phyloP scores from a whole-genome alignment of 352 stramenopile species.

The Globisporangium megalacanthum region DNA sequence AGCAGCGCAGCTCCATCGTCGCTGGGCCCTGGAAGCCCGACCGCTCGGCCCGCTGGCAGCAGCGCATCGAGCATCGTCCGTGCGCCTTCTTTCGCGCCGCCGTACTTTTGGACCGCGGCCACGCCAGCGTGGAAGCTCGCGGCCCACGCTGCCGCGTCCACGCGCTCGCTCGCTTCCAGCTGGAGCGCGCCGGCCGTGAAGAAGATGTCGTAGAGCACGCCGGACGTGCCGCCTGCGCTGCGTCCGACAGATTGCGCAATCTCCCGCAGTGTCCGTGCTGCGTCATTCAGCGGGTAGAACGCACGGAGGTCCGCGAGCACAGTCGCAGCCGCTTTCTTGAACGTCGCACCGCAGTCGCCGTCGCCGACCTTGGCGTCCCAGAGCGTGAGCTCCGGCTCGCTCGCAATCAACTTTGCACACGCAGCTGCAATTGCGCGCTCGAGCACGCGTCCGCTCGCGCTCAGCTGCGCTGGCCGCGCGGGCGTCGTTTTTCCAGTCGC shows the following conservation, averaged over 20 bases:
- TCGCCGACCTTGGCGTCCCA: conserved; percentile 97
- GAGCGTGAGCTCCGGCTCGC: conserved; percentile 89
- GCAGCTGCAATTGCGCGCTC: conserved; percentile 67
- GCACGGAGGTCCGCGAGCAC: conserved; percentile 63
- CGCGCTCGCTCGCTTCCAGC: conserved; percentile 36
- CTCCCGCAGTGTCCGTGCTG: conserved; percentile 44
- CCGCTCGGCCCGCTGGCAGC: conserved; percentile 73
- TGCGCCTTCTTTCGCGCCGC: conserved; percentile 90
- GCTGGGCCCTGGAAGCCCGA: conserved; percentile 18
- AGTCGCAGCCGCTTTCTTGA: conserved; percentile 89
- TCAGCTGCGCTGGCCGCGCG: conserved; percentile 37
- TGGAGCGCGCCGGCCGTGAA: conserved; percentile 60
- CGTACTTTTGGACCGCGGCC: conserved; percentile 84
- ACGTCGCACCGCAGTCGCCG: conserved; percentile 96
- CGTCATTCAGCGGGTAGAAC: conserved; percentile 60
- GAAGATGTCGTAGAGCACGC: conserved; percentile 94
- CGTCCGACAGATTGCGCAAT: conserved; percentile 59
- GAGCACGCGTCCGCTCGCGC: conserved; percentile 26
- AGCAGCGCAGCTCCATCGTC: conserved; percentile 25
- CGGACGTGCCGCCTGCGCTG: conserved; percentile 92
- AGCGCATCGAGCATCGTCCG: conserved; percentile 97
- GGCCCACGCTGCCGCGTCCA: conserved; percentile 34
- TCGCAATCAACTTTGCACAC: conserved; percentile 74
- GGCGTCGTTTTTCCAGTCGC: conserved; percentile 22
- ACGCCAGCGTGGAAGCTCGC: conserved; percentile 73